Percentiles rank a stretch among this genome's conserved stretches.
Evolutionary conservation across 139 green algal species (phyloP).

Genomic region (Asterochloris erici): DNA sequence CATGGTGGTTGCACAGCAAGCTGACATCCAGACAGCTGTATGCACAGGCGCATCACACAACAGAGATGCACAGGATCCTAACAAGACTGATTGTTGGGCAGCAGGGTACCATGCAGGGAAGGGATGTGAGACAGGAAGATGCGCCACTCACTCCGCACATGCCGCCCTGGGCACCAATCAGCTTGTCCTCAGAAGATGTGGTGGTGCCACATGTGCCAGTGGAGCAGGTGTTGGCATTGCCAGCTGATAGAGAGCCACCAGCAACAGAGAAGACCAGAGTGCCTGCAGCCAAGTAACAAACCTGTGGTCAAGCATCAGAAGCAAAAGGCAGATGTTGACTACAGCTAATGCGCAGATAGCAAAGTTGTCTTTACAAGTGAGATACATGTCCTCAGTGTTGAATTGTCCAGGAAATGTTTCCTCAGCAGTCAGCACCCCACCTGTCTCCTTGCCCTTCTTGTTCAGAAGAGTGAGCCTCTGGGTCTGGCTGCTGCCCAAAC

Average conservation of each 20-base stretch:
- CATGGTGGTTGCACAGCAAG: too few species aligned
- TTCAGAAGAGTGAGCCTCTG: conserved; percentile 4
- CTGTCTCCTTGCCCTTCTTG: conserved; percentile 14
- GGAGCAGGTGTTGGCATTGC: neutral
- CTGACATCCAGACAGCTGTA: too few species aligned
- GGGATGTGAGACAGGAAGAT: neutral
- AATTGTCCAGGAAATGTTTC: too few species aligned
- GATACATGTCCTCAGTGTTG: too few species aligned
- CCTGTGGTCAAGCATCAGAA: neutral
- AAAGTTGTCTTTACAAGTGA: neutral
- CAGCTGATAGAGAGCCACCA: neutral
- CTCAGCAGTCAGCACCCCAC: neutral
- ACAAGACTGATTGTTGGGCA: neutral
- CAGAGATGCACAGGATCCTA: neutral
- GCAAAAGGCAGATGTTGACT: neutral
- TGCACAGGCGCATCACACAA: neutral
- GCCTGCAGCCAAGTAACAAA: conserved; percentile 3
- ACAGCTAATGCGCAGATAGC: neutral
- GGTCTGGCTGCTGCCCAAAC: neutral
- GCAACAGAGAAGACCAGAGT: neutral
- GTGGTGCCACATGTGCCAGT: neutral
- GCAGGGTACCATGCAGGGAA: neutral
- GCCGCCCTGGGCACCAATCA: neutral
- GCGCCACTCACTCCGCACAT: neutral
- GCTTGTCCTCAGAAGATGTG: neutral